phyloP scores from a whole-genome alignment of 768 basidiomycete genomes.

The Lactifluus pinguis region DNA sequence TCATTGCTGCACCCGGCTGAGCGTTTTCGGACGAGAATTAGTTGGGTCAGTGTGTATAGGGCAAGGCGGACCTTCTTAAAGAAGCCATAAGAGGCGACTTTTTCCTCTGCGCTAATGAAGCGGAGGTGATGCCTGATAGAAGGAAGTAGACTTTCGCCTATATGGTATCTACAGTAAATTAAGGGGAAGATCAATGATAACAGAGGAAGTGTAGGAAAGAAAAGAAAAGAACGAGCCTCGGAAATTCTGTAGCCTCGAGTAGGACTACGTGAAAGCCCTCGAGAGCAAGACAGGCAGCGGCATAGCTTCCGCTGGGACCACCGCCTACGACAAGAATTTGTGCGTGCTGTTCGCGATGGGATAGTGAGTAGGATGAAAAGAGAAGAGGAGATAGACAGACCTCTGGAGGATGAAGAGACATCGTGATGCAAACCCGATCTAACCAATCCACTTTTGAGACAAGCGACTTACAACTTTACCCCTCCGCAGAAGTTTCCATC shows the following conservation, averaged over 20 bases:
- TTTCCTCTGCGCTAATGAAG: conserved; percentile 42
- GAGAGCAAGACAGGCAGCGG: conserved; percentile 45
- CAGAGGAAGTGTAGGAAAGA: background rate
- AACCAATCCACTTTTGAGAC: too few relatives aligned
- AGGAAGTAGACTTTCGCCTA: conserved; percentile 41
- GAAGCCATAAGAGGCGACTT: conserved; percentile 37
- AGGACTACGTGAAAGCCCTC: conserved; percentile 51
- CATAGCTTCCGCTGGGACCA: conserved; percentile 49
- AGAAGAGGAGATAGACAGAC: background rate
- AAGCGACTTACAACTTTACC: too few relatives aligned
- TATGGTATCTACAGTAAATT: conserved; percentile 32
- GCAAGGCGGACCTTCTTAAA: conserved; percentile 33
- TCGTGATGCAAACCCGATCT: background rate
- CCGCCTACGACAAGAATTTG: conserved; percentile 48
- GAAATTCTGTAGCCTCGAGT: conserved; percentile 47
- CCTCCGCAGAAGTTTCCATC: too few relatives aligned
- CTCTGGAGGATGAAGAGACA: conserved; percentile 3
- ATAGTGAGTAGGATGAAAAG: background rate
- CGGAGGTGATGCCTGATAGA: conserved; percentile 44
- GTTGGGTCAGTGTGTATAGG: background rate
- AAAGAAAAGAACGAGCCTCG: conserved; percentile 31
- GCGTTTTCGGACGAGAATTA: background rate
- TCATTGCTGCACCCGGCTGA: conserved; percentile 54
- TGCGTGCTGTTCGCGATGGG: conserved; percentile 19
- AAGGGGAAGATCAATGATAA: background rate